Evolutionary conservation across 2,329 filamentous ascomycete species (phyloP).

Genomic region (Diaporthe australafricana): DNA sequence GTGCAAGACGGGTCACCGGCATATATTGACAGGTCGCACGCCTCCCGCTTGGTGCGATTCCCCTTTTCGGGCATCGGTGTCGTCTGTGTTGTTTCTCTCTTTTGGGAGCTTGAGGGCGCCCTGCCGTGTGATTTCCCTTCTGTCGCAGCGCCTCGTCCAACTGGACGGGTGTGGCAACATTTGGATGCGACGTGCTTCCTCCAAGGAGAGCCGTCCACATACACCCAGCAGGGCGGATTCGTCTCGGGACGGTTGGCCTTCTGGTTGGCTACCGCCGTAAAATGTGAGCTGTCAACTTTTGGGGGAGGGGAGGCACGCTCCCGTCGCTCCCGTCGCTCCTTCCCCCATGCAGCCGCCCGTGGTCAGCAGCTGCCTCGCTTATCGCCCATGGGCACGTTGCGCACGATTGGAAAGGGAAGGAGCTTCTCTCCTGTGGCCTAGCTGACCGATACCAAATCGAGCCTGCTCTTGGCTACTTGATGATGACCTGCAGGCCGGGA

Average conservation of each 20-base stretch:
- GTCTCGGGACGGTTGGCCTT: slow-evolving; percentile 5
- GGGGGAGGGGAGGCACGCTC: not conserved
- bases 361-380: slow-evolving; percentile 10
- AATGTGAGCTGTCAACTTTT: slow-evolving; percentile 1
- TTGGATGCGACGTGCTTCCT: not conserved
- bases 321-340: not conserved
- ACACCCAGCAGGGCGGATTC: slow-evolving; percentile 11
- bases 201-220: not conserved
- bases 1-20: slow-evolving; percentile 4
- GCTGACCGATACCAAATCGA: not conserved
- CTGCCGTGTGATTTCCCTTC: not conserved
- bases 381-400: not conserved
- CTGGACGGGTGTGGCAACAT: slow-evolving; percentile 1
- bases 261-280: not conserved
- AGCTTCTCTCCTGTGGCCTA: not conserved
- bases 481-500: too few relatives aligned
- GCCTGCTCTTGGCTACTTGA: not conserved
- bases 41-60: not conserved
- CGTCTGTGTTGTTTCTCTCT: slow-evolving; percentile 4
- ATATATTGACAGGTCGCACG: slow-evolving; percentile 28
- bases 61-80: slow-evolving; percentile 14
- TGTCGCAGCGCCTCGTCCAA: not conserved
- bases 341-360: slow-evolving; percentile 15
- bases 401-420: not conserved
- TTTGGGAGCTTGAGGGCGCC: not conserved